Evolutionary conservation across 345 rosid genomes (phyloP).

Genomic region (Euphorbia tirucalli): DNA sequence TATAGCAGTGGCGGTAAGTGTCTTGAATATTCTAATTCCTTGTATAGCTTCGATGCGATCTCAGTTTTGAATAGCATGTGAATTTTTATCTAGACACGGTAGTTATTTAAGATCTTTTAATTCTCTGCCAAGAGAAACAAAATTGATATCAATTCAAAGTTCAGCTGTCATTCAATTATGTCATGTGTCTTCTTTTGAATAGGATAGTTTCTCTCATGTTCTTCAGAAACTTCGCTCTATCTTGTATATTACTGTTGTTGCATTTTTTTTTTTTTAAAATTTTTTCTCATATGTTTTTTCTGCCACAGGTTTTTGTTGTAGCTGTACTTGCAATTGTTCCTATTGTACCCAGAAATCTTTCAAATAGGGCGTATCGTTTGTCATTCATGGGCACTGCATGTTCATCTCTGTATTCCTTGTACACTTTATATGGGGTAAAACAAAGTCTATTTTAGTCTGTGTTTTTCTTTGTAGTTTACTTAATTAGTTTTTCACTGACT

Average conservation of each 20-base stretch:
- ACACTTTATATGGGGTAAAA: constrained; percentile 86
- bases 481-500: constrained; percentile 20
- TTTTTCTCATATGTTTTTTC: constrained; percentile 19
- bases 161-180: background rate
- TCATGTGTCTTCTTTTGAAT: background rate
- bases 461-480: background rate
- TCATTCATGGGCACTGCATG: constrained; percentile 93
- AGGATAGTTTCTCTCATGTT: background rate
- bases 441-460: background rate
- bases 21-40: background rate
- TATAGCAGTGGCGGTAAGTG: background rate
- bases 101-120: background rate
- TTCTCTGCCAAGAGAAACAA: background rate
- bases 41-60: background rate
- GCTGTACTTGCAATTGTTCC: constrained; percentile 89
- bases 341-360: constrained; percentile 62
- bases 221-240: background rate
- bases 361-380: constrained; percentile 81
- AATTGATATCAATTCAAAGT: background rate
- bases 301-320: constrained; percentile 75
- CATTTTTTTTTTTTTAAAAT: background rate
- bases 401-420: constrained; percentile 76
- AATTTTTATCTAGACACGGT: background rate
- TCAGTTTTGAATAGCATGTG: background rate
- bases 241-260: background rate